Evolutionary conservation across 768 basidiomycete genomes (phyloP), one percentile per base, ranked within the genome.

Genomic region (Mycena capillaripes): DNA sequence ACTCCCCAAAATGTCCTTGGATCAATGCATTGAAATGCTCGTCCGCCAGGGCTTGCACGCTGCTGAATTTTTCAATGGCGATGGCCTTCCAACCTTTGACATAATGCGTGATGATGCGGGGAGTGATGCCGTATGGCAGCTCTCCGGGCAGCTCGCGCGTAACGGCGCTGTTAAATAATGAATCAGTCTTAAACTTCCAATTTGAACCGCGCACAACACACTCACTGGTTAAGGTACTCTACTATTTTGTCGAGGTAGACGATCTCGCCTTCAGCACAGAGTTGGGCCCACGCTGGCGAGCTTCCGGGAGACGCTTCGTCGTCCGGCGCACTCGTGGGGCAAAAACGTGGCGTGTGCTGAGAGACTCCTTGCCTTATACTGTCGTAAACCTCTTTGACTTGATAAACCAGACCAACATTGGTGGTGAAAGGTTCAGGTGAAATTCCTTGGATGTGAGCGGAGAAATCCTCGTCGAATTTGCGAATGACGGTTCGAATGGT

Each of bases 101-200:
- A 11, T 21, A 17, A 27, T 63, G 23, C 17, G 60, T 63, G 60
- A 69, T 69, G 40, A 69, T 69, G 36, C 23, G 29, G 52, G 29
- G 68, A 56, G 25, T 23, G 32, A 69, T 69, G 36, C 60, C 25
- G 60, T 57, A 69, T 9, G 68, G 68, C 42, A 69, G 68, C n/a
- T 69, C 68, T 27, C 60, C 53, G 21, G 68, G 68, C 30, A 69
- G 30, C 56, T 34, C 30, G 19, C 68, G 68, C 19, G 25, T 63
- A 55, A 30, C 27, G 25, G 68, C 32, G 32, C 68, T 69, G 53
- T 48, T 6, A 25, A 60, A 60, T 27, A 64, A 17, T 40, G 27
- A 55, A 12, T 61, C 60, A 48, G 42, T 23, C 17, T 25, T 53
- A 14, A 1, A 30, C 38, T 52, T 32, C 40, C 7, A 34, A 21